These are phyloP conservation scores for Fusarium ramigenum DNA, from an alignment of 2,329 filamentous ascomycete species.

Conservation along the genomic window DNA sequence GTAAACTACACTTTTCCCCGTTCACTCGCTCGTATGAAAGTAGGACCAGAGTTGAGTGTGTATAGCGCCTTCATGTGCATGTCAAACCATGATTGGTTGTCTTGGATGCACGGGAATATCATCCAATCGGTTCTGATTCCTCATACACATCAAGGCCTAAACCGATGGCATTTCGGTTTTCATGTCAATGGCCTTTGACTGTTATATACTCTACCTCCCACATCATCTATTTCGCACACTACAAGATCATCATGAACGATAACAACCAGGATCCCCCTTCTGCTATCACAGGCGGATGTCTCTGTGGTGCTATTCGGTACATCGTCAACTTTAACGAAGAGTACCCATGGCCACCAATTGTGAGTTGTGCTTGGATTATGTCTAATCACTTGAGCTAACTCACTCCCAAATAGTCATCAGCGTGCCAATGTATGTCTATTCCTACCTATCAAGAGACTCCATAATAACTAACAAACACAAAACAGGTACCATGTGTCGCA, in stretches of 20 bases:
- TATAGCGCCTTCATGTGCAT: neutral
- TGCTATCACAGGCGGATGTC: conserved; percentile 14
- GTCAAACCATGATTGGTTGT: neutral
- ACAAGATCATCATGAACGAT: neutral
- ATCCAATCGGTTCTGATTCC: neutral
- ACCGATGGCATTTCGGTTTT: neutral
- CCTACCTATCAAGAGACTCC: neutral
- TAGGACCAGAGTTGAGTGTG: neutral
- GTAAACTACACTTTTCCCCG: neutral
- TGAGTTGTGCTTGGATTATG: neutral
- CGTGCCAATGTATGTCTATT: conserved; percentile 14
- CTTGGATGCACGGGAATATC: neutral
- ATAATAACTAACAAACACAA: neutral
- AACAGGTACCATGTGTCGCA: conserved; percentile 27
- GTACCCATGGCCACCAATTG: conserved; percentile 5
- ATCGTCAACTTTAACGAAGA: conserved; percentile 7
- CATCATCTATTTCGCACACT: too few species aligned
- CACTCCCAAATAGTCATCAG: conserved; percentile 2
- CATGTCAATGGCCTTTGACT: neutral
- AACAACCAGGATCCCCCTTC: neutral
- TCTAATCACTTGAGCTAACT: neutral
- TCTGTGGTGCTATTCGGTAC: conserved; percentile 15
- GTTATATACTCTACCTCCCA: neutral
- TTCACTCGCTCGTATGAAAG: neutral
- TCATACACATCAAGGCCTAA: neutral